Base-by-base conservation (phyloP, 129 eudicot species). In the Pseudognaphalium luteoalbum region DNA sequence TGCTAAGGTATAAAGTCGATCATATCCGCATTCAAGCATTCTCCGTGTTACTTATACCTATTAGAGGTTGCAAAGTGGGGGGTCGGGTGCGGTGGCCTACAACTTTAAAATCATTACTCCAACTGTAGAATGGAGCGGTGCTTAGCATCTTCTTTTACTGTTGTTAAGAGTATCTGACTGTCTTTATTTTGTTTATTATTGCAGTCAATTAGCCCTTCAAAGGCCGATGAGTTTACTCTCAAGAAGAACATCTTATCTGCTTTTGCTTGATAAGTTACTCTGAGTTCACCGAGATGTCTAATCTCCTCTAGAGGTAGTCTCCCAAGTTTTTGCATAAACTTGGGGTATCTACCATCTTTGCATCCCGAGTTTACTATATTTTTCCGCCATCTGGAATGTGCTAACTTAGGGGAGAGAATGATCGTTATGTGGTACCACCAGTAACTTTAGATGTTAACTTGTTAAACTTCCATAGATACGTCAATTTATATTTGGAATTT, bases 191-290 rank as follows among this genome's bases (percentile, higher is more conserved):
- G 47, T 58, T 0, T 68, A 5, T 71, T 16, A 29, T 16, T 80
- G 96, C 93, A 95, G 99, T 81, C 99, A 5, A 85, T 91, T 32
- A 95, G 91, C 75, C 66, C 92, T 42, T 42, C 82, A 19, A 95
- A 95, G 88, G 90, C 95, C 15, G 99, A 95, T 39, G 97, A 95
- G 82, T 89, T 95, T 81, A 86, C 91, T 12, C 90, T 95, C 44
- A 95, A 91, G 99, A 95, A 95, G 91, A 95, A 95, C 79, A 89
- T 95, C 69, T 77, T 95, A 32, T 78, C 88, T 1, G 84, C 90
- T 56, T 95, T 91, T 82, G 89, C 85, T 61, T 82, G 85, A 79
- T 82, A 74, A 62, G 74, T 68, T 68, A 67, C 68, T 76, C 54
- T 52, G 22, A 14, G 56, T 54, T 47, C 54, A 19, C 54, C 37